These are phyloP conservation scores for Plectosphaerella sp. DNA, from an alignment of 2,329 filamentous ascomycete genomes.

Conservation along the genomic window DNA sequence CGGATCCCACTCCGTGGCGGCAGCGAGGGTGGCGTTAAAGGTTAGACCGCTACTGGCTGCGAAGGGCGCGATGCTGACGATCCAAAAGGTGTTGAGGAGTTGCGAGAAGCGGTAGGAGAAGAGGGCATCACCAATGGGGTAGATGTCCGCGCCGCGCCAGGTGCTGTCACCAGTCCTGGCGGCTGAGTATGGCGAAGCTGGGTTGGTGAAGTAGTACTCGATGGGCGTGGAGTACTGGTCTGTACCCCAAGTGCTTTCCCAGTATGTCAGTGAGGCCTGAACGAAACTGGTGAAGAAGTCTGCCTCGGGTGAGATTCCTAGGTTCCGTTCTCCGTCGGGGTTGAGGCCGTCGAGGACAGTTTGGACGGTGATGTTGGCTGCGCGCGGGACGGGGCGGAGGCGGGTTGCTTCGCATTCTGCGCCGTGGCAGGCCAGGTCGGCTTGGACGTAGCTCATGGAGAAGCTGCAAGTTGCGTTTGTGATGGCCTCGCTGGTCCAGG, in stretches of 20 bases:
- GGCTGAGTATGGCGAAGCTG: neutral
- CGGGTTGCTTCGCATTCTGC: neutral
- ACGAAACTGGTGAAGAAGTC: constrained; percentile 1
- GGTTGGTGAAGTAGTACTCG: constrained; percentile 4
- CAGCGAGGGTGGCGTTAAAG: neutral
- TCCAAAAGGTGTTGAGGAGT: constrained; percentile 5
- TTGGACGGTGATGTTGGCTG: neutral
- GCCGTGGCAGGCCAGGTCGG: neutral
- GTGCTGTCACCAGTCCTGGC: neutral
- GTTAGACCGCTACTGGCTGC: neutral
- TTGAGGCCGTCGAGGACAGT: neutral
- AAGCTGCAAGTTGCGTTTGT: constrained; percentile 1
- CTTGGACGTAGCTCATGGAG: neutral
- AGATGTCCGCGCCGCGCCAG: constrained; percentile 1
- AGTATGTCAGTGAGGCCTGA: neutral
- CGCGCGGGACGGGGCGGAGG: neutral
- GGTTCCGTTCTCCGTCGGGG: neutral
- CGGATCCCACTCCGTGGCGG: neutral
- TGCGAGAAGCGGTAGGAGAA: constrained; percentile 2
- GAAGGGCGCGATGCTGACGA: constrained; percentile 1
- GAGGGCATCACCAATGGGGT: neutral
- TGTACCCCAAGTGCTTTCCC: neutral
- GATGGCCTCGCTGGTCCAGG: neutral
- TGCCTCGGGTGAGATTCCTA: neutral
- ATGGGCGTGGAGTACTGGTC: neutral